Base-by-base conservation (phyloP, 1,284 basidiomycete species). In the Peniophora sp. region DNA sequence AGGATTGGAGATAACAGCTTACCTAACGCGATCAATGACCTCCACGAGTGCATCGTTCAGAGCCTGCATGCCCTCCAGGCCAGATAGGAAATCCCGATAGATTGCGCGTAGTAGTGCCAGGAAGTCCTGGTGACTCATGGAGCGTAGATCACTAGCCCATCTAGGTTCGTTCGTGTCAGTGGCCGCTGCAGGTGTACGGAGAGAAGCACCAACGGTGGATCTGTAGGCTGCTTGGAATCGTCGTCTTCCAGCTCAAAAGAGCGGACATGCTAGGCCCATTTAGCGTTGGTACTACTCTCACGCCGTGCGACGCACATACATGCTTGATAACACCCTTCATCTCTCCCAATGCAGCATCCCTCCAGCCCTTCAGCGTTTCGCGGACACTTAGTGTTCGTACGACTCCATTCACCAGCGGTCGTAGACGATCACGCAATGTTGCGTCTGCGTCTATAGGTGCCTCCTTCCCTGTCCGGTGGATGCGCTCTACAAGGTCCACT, bases 351-450 rank as follows among this genome's bases (percentile, higher is more conserved):
- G 86, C 87, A 1, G 81, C 79, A 44, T 90, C 85, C 56, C 88
- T 73, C 88, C 93, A 98, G 12, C 83, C 79, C 1, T 75, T 59
- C 14, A 85, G 72, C 0, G 88, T 80, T 47, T 84, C 81, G 36
- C 85, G 85, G 36, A 91, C 65, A 3, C 85, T 85, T 24, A 79
- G 81, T 1, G 92, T 92, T 52, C 88, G 76, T 15, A 83, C 67
- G 36, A 98, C 73, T 1, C 89, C 90, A 24, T 83, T 73, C 22
- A 97, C 65, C 47, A 94, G 65, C 0, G 91, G 90, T 17, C 76
- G 74, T 45, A 92, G 60, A 43, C 80, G 73, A 54, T 88, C 82
- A 47, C 74, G 73, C 24, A 90, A 60, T 2, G 70, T 65, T 52
- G 64, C 55, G 52, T 69, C 64, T 14, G 68, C 60, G 12, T 66